These are phyloP conservation scores for Diaporthe nobilis DNA, from an alignment of 2,329 filamentous ascomycete genomes.

Conservation along the genomic window DNA sequence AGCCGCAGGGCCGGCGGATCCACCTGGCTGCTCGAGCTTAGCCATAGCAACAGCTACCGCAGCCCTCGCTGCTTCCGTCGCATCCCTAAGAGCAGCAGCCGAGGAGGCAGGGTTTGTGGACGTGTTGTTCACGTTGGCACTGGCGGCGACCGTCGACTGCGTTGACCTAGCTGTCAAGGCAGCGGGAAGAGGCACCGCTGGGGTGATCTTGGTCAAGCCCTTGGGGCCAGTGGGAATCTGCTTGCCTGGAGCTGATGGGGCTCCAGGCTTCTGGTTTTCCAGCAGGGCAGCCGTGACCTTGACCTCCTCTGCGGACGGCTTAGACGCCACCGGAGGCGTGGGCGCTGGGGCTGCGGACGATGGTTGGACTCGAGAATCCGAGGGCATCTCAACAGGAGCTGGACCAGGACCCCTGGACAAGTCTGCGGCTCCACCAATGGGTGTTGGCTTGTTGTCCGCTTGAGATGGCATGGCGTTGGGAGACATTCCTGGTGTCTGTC, in stretches of 20 bases:
- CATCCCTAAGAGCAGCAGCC: conserved; percentile 69
- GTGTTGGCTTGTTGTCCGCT: conserved; percentile 61
- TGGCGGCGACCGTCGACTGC: conserved; percentile 52
- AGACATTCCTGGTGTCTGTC: conserved; percentile 47
- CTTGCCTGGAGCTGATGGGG: conserved; percentile 47
- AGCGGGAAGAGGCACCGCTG: conserved; percentile 75
- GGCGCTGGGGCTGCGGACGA: conserved; percentile 62
- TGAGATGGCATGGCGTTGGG: conserved; percentile 27
- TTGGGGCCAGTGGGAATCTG: conserved; percentile 63
- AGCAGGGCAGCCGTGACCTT: conserved; percentile 69
- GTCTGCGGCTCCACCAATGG: conserved; percentile 66
- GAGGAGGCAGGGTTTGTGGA: conserved; percentile 51
- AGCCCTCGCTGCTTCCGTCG: conserved; percentile 81
- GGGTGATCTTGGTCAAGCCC: conserved; percentile 68
- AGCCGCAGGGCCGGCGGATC: conserved; percentile 47
- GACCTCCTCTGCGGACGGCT: conserved; percentile 70
- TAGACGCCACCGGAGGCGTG: conserved; percentile 77
- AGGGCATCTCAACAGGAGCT: conserved; percentile 56
- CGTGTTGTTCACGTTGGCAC: conserved; percentile 4
- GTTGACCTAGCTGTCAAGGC: conserved; percentile 52
- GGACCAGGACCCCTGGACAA: conserved; percentile 59
- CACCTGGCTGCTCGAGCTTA: conserved; percentile 66
- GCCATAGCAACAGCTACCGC: conserved; percentile 87
- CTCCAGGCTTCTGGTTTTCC: conserved; percentile 52
- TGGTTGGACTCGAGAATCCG: conserved; percentile 68